Evolutionary conservation across 2,329 filamentous ascomycete species (phyloP), one percentile per base, ranked within the genome.

Genomic region (Aspergillus flavus): DNA sequence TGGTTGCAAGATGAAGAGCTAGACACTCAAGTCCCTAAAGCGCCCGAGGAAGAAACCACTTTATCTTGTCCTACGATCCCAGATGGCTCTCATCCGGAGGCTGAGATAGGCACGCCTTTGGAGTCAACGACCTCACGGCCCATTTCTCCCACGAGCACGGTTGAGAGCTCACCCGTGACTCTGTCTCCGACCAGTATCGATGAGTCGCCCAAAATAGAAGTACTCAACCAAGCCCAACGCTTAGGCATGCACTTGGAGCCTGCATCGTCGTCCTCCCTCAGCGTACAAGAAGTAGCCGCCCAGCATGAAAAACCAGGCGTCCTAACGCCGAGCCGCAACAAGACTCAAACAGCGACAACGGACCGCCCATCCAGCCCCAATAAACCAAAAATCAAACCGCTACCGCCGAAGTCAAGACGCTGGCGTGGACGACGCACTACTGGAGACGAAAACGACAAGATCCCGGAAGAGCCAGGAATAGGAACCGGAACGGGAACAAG

Each of bases 281-380:
- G 91, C 72, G 90, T 95, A 54, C 83, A 87, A 39, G 91, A 95
- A 70, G 87, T 96, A 48, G 92, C 93, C 7, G 87, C 87, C 12
- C 90, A 93, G 52, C 92, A 85, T 75, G 92, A 94, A 78, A 93
- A 91, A 75, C 92, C 92, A 0, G 92, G 91, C 1, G 87, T 94
- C 26, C 89, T 93, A 71, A 93, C 92, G 21, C 92, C 92, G 6
- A 93, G 91, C 73, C 85, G 89, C 54, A 79, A 77, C 54, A 16
- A 26, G 87, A 73, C 58, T 56, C 66, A 61, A 54, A 64, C 61
- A 46, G 48, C 16, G 52, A 63, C 64, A 28, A 60, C 70, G 6
- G 68, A 68, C 45, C 48, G 59, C 66, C 46, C 68, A 64, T 45
- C 64, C 60, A 61, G 59, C 14, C 53, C 63, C 32, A 56, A 36